These are phyloP conservation scores for Myotisia sp. DNA, from an alignment of 2,329 filamentous ascomycete genomes.

Conservation along the genomic window DNA sequence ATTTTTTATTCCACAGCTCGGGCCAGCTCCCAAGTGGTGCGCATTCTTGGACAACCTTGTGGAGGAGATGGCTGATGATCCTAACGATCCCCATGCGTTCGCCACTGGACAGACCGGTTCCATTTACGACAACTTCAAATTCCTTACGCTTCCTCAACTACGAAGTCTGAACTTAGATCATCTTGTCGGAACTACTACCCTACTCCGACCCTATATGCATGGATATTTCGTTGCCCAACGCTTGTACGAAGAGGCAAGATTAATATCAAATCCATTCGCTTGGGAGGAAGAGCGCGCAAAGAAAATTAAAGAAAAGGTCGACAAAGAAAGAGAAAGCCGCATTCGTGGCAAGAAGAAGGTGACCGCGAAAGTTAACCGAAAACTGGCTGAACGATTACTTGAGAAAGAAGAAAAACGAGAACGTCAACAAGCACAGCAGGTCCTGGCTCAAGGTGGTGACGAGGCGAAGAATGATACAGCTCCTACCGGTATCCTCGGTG, in stretches of 20 bases:
- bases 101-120: constrained; percentile 41
- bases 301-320: constrained; percentile 84
- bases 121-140: constrained; percentile 98
- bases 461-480: constrained; percentile 22
- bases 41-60: constrained; percentile 94
- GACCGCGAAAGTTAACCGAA: constrained; percentile 69
- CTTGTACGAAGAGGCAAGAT: constrained; percentile 81
- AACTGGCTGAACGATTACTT: constrained; percentile 47
- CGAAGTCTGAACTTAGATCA: constrained; percentile 75
- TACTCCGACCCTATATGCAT: constrained; percentile 95
- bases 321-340: constrained; percentile 88
- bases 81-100: constrained; percentile 46
- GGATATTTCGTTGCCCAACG: constrained; percentile 95
- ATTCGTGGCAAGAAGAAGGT: constrained; percentile 93
- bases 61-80: constrained; percentile 90
- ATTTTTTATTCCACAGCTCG: constrained; percentile 88
- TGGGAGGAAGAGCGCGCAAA: constrained; percentile 88
- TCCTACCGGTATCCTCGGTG: constrained; percentile 50
- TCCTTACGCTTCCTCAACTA: constrained; percentile 77
- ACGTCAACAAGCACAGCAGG: constrained; percentile 29
- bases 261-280: constrained; percentile 87
- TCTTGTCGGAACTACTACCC: constrained; percentile 74
- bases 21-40: constrained; percentile 89
- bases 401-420: constrained; percentile 45
- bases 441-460: constrained; percentile 44